Conservation (phyloP, 140 eudicot genomes). For the Senecio squalidus region DNA sequence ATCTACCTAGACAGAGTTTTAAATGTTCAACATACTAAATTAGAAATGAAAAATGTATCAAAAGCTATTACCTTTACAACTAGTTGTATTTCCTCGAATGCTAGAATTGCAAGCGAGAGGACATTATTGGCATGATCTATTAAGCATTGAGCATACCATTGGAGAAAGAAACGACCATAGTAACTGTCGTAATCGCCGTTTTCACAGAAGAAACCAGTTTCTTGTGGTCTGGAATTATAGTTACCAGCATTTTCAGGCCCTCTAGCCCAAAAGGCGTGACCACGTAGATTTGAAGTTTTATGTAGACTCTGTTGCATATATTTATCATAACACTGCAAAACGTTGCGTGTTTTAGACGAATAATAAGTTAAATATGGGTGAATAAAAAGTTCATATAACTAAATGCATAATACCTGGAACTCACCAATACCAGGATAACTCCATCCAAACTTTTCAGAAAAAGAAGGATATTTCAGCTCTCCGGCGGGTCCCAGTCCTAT, state of each 20-base stretch:
- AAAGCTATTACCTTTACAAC: constrained; percentile 42
- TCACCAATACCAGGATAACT: constrained; percentile 78
- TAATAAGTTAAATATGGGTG: not conserved
- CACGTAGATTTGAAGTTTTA: constrained; percentile 49
- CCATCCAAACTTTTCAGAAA: constrained; percentile 58
- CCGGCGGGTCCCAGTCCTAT: constrained; percentile 58
- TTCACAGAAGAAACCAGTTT: constrained; percentile 59
- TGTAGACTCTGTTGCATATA: constrained; percentile 38
- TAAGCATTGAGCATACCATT: constrained; percentile 48
- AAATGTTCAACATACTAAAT: not conserved
- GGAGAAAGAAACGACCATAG: constrained; percentile 61
- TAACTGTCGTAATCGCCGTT: constrained; percentile 58
- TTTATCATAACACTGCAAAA: constrained; percentile 60
- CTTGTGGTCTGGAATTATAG: constrained; percentile 55
- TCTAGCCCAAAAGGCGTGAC: constrained; percentile 52
- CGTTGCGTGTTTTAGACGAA: not conserved
- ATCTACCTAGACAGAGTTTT: constrained; percentile 32
- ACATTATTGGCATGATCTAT: constrained; percentile 46
- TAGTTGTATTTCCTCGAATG: constrained; percentile 43
- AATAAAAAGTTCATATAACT: too few species aligned
- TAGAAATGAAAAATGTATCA: not conserved
- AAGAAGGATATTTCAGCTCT: constrained; percentile 63
- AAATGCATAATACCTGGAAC: constrained; percentile 79
- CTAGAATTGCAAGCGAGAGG: constrained; percentile 46
- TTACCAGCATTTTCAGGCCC: constrained; percentile 68